Evolutionary conservation across 2,329 filamentous ascomycete genomes (phyloP).

Genomic region (Cladosporium sp.): DNA sequence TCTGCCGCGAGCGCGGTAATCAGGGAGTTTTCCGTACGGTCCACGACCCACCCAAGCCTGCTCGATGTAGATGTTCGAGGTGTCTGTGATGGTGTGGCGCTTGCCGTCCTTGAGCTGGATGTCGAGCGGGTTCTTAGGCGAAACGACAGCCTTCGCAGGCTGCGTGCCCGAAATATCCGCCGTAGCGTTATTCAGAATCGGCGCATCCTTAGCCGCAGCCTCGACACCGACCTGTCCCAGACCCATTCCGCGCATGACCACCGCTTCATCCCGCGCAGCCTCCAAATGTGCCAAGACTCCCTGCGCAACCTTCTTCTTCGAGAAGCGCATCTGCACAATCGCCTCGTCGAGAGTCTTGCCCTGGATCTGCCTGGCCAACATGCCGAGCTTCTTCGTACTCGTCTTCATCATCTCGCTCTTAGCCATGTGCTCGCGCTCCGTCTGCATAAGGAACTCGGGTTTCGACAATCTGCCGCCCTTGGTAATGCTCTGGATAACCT

Average conservation of each 20-base stretch:
- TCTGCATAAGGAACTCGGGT: constrained; percentile 66
- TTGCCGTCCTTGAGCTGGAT: constrained; percentile 76
- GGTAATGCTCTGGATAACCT: constrained; percentile 74
- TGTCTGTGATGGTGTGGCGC: constrained; percentile 69
- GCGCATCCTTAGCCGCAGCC: constrained; percentile 3
- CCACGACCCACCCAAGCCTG: constrained; percentile 91
- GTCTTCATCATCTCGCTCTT: constrained; percentile 77
- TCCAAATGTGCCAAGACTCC: constrained; percentile 79
- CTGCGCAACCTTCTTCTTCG: constrained; percentile 84
- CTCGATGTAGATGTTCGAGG: constrained; percentile 82
- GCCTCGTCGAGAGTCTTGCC: constrained; percentile 95
- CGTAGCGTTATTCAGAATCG: constrained; percentile 19
- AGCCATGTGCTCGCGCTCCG: constrained; percentile 58
- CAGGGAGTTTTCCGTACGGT: constrained; percentile 58
- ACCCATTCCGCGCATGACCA: constrained; percentile 83
- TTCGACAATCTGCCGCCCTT: constrained; percentile 67
- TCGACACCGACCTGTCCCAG: constrained; percentile 46
- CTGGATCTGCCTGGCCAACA: constrained; percentile 81
- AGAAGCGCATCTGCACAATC: constrained; percentile 91
- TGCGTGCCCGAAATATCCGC: constrained; percentile 16
- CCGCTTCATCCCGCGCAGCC: constrained; percentile 76
- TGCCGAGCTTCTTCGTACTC: constrained; percentile 85
- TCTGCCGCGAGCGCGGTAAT: constrained; percentile 75
- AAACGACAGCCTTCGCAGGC: background rate
- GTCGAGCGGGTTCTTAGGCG: constrained; percentile 45